phyloP scores from a whole-genome alignment of 148 eudicot species.

The Diospyros kaki region DNA sequence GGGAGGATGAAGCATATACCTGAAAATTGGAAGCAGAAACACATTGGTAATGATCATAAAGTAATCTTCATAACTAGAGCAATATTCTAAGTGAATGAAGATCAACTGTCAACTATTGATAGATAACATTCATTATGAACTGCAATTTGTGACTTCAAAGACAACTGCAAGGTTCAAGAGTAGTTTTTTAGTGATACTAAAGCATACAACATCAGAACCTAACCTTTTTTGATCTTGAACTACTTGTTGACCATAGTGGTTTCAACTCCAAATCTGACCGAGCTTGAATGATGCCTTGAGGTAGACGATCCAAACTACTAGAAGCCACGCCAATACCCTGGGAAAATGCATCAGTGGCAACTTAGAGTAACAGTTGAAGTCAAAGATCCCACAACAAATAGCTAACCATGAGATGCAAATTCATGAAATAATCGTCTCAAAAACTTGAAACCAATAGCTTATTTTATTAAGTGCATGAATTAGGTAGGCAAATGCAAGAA shows the following conservation, averaged over 20 bases:
- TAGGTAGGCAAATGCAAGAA: not conserved
- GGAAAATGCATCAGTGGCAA: constrained; percentile 10
- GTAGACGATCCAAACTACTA: constrained; percentile 54
- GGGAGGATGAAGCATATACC: constrained; percentile 40
- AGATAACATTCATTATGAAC: not conserved
- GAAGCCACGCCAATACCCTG: constrained; percentile 40
- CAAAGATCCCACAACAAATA: not conserved
- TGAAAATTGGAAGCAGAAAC: constrained; percentile 24
- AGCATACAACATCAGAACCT: constrained; percentile 1
- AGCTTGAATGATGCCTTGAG: constrained; percentile 75
- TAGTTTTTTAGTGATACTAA: not conserved
- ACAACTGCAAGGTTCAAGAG: not conserved
- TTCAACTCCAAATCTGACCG: constrained; percentile 85
- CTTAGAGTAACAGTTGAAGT: constrained; percentile 4
- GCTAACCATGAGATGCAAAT: constrained; percentile 6
- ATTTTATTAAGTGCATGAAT: not conserved
- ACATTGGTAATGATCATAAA: not conserved
- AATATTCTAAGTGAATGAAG: not conserved
- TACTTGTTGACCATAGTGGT: constrained; percentile 62
- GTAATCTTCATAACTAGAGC: not conserved
- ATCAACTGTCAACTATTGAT: not conserved
- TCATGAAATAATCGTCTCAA: constrained; percentile 2
- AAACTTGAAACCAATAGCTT: constrained; percentile 5
- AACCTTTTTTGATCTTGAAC: constrained; percentile 61
- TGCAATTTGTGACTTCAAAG: not conserved